These are phyloP conservation scores for Monosporascus ibericus DNA, from an alignment of 2,329 filamentous ascomycete genomes.

Conservation along the genomic window DNA sequence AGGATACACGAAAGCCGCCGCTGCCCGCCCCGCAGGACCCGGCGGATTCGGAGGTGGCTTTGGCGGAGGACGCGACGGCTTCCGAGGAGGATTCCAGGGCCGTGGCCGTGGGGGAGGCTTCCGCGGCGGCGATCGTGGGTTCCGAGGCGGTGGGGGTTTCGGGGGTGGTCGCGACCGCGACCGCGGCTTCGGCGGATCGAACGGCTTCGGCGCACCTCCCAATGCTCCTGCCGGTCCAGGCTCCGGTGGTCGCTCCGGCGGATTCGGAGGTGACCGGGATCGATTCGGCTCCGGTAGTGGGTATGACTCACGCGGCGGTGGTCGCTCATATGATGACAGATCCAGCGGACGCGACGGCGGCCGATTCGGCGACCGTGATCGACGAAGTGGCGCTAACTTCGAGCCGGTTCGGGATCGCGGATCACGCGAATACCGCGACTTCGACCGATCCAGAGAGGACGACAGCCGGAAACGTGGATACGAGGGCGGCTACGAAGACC, in stretches of 20 bases:
- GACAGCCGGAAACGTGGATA: slow-evolving; percentile 62
- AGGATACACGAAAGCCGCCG: slow-evolving; percentile 79
- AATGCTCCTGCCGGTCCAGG: slow-evolving; percentile 58
- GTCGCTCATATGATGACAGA: slow-evolving; percentile 57
- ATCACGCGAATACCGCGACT: slow-evolving; percentile 51
- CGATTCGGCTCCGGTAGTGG: slow-evolving; percentile 45
- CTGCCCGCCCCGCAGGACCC: slow-evolving; percentile 63
- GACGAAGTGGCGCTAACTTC: slow-evolving; percentile 58
- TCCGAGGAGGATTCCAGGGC: slow-evolving; percentile 46
- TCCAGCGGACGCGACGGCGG: slow-evolving; percentile 43
- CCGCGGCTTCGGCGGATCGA: slow-evolving; percentile 35
- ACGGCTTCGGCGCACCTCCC: slow-evolving; percentile 47
- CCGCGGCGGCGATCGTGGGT: slow-evolving; percentile 29
- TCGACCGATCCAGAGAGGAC: slow-evolving; percentile 51
- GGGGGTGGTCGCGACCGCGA: slow-evolving; percentile 42
- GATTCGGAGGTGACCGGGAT: slow-evolving; percentile 35
- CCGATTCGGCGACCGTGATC: slow-evolving; percentile 25
- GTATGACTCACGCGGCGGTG: slow-evolving; percentile 48
- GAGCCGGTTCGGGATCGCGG: slow-evolving; percentile 68
- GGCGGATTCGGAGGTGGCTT: slow-evolving; percentile 52
- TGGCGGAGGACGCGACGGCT: slow-evolving; percentile 53
- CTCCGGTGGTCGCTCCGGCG: slow-evolving; percentile 41
- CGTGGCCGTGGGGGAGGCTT: slow-evolving; percentile 34
- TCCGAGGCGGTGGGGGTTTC: slow-evolving; percentile 45
- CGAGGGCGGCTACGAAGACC: slow-evolving; percentile 78